Conservation (phyloP, 2,329 filamentous ascomycete species). For the Ascochyta lentis region DNA sequence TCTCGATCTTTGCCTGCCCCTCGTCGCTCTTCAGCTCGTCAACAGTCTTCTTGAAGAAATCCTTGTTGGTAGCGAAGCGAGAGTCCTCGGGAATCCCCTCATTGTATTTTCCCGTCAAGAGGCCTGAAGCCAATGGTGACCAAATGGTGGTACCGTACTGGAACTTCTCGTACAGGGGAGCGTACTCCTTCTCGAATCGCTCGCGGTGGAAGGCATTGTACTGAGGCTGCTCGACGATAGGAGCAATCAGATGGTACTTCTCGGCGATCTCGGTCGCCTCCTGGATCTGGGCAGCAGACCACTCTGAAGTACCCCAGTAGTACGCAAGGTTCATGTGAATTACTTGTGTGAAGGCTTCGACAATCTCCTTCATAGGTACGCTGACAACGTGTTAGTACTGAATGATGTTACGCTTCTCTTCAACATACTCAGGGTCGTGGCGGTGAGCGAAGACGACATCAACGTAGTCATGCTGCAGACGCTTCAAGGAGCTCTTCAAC, state of each 20-base stretch:
- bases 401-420: background rate
- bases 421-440: constrained; percentile 57
- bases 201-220: constrained; percentile 69
- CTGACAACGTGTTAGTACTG: constrained; percentile 30
- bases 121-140: constrained; percentile 61
- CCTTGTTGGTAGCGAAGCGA: constrained; percentile 65
- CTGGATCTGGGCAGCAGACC: constrained; percentile 65
- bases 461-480: constrained; percentile 70
- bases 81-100: constrained; percentile 67
- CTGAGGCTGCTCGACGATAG: constrained; percentile 62
- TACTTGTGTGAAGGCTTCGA: constrained; percentile 60
- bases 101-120: constrained; percentile 70
- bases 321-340: constrained; percentile 65
- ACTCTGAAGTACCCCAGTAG: constrained; percentile 63
- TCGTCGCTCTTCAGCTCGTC: constrained; percentile 58
- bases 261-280: constrained; percentile 66
- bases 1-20: constrained; percentile 62
- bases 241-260: constrained; percentile 67
- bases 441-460: constrained; percentile 70
- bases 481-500: constrained; percentile 62
- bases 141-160: constrained; percentile 65
- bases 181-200: constrained; percentile 68
- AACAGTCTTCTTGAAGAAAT: constrained; percentile 64
- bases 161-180: constrained; percentile 63
- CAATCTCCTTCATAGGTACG: constrained; percentile 69